phyloP scores from a whole-genome alignment of 371 early-diverging fungal genomes.

The Dentiscutata heterogama region DNA sequence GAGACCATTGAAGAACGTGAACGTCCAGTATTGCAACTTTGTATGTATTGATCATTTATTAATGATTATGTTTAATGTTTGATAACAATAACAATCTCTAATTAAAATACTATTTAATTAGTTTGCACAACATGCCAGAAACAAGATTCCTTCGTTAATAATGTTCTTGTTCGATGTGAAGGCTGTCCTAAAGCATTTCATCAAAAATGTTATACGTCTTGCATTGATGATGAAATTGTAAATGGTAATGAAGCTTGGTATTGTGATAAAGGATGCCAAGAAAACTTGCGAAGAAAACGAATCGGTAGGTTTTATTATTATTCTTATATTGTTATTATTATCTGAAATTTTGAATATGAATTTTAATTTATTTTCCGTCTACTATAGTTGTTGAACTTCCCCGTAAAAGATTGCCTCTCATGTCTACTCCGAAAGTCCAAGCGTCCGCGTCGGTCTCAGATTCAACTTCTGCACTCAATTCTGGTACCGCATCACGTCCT shows the following conservation, averaged over 20 bases:
- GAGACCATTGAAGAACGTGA: conserved; percentile 82
- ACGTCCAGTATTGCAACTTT: conserved; percentile 90
- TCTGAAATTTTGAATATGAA: not conserved
- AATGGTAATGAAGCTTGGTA: conserved; percentile 69
- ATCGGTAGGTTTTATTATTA: conserved; percentile 55
- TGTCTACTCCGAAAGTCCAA: conserved; percentile 66
- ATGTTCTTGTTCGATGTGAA: conserved; percentile 82
- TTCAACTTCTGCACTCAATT: not conserved
- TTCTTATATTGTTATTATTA: conserved; percentile 17
- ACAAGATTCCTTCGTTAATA: conserved; percentile 71
- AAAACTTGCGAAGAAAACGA: conserved; percentile 68
- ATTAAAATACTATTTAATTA: conserved; percentile 32
- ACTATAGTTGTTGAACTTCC: conserved; percentile 68
- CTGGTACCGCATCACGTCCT: conserved; percentile 36
- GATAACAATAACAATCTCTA: not conserved
- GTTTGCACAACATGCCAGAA: conserved; percentile 83
- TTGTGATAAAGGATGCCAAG: conserved; percentile 76
- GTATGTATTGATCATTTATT: conserved; percentile 48
- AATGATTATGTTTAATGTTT: not conserved
- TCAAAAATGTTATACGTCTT: conserved; percentile 71
- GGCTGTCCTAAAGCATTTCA: conserved; percentile 90
- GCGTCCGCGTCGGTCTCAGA: not conserved
- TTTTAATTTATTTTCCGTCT: not conserved
- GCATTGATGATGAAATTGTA: conserved; percentile 62
- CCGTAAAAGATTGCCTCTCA: conserved; percentile 75